Percentiles rank a stretch among this genome's conserved stretches.
These are phyloP conservation scores for Stenocarpella maydis DNA, from an alignment of 2,329 filamentous ascomycete species.

Conservation along the genomic window DNA sequence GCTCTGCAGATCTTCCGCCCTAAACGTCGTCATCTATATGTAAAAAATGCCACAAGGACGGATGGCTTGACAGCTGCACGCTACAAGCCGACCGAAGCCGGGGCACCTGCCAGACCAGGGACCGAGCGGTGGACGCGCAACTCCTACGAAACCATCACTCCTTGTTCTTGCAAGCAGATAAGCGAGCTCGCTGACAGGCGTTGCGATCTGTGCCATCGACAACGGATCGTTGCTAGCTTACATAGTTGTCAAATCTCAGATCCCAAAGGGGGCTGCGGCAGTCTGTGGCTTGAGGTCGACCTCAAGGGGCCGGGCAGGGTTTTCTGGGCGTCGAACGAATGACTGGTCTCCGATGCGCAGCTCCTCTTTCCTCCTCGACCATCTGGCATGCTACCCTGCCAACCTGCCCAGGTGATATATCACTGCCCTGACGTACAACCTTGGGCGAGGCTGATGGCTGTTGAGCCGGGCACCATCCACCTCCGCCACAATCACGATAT, in stretches of 20 bases:
- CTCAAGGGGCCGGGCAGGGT: conserved; percentile 2
- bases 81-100: not conserved
- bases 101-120: not conserved
- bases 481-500: conserved; percentile 13
- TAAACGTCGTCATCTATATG: conserved; percentile 18
- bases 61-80: conserved; percentile 11
- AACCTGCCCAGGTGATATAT: not conserved
- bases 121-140: not conserved
- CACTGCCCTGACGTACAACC: conserved; percentile 15
- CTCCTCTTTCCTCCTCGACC: not conserved
- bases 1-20: conserved; percentile 15
- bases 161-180: not conserved
- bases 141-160: conserved; percentile 6
- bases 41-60: conserved; percentile 4
- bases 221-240: not conserved
- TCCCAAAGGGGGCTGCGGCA: conserved; percentile 6
- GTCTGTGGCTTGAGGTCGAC: conserved; percentile 13
- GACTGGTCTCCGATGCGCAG: conserved; percentile 12
- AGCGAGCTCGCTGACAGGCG: not conserved
- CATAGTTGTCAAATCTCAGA: conserved; percentile 22
- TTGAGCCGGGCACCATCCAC: not conserved
- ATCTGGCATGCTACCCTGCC: conserved; percentile 13
- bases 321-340: conserved; percentile 20
- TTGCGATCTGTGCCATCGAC: conserved; percentile 17
- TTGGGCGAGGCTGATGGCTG: conserved; percentile 20